Evolutionary conservation across 345 rosid species (phyloP), one percentile per base, ranked within the genome.

Genomic region (Reutealis trisperma): DNA sequence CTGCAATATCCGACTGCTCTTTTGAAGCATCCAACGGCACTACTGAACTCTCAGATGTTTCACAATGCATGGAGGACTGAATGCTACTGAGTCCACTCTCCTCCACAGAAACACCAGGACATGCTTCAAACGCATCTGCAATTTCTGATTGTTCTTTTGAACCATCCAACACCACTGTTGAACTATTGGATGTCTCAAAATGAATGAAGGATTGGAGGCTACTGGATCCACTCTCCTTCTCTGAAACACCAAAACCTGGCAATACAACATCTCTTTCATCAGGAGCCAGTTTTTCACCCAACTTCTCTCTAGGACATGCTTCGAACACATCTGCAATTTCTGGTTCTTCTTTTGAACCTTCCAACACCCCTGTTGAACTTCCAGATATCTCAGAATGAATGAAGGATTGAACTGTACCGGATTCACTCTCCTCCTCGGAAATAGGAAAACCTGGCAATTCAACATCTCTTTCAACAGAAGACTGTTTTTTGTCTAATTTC

Each of bases 221-320:
- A 70, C 47, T 64, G n/a, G 85, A 69, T 24, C 19, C 80, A 74
- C 21, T 81, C 68, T 86, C 89, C 78, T 83, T 75, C 67, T 73
- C 71, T 51, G 79, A 67, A 73, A 55, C 34, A 52, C 61, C 77
- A 78, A 44, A 37, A 59, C 74, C 63, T 66, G 83, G 59, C 65
- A 79, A 62, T 25, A 77, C 81, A 78, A 45, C 69, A 63, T 24
- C 84, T 49, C 27, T 79, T 70, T 83, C 87, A 47, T 82, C 82
- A 80, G 71, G 82, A 81, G 64, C 74, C 76, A 62, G 81, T 70
- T 85, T 87, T 75, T 83, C 84, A 4, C 77, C 76, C 82, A 78
- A 77, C 72, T 63, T 75, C 69, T 78, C 44, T n/a, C 77, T 76
- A 57, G 73, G 77, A 74, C 80, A 75, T 1, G 84, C 88, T 83